Evolutionary conservation across 345 rosid genomes (phyloP).

Genomic region (Eucalyptus erythrocorys): DNA sequence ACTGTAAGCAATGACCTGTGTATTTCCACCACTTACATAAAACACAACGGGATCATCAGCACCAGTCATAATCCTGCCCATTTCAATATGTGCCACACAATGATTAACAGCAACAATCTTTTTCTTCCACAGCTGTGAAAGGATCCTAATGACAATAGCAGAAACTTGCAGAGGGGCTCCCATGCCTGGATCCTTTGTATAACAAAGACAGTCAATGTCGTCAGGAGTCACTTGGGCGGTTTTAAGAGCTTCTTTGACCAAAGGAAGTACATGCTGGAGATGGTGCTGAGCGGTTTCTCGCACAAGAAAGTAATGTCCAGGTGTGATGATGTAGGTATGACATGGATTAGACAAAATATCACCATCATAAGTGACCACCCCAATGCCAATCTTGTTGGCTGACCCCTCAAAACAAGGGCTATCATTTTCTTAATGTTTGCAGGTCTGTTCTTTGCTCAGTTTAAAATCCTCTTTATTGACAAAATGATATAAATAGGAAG

Average conservation of each 20-base stretch:
- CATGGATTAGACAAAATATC: constrained; percentile 1
- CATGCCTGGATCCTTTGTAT: constrained; percentile 93
- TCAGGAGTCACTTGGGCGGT: constrained; percentile 47
- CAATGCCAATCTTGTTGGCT: constrained; percentile 87
- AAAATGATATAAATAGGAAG: too few species aligned
- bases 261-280: constrained; percentile 61
- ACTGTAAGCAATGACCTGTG: constrained; percentile 95
- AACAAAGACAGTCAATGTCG: constrained; percentile 81
- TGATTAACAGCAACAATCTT: constrained; percentile 84
- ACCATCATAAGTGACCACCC: constrained; percentile 72
- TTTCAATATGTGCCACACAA: constrained; percentile 95
- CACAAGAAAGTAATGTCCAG: constrained; percentile 90
- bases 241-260: constrained; percentile 53
- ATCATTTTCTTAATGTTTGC: constrained; percentile 55
- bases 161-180: constrained; percentile 84
- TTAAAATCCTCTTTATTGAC: too few species aligned
- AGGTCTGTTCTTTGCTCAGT: neutral
- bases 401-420: constrained; percentile 91
- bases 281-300: constrained; percentile 96
- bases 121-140: constrained; percentile 84
- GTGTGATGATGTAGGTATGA: constrained; percentile 88
- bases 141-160: constrained; percentile 62
- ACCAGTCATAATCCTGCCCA: constrained; percentile 71
- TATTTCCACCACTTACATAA: constrained; percentile 98
- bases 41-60: constrained; percentile 30